phyloP scores from a whole-genome alignment of 176 grass and related monocot genomes.

The Poa annua region DNA sequence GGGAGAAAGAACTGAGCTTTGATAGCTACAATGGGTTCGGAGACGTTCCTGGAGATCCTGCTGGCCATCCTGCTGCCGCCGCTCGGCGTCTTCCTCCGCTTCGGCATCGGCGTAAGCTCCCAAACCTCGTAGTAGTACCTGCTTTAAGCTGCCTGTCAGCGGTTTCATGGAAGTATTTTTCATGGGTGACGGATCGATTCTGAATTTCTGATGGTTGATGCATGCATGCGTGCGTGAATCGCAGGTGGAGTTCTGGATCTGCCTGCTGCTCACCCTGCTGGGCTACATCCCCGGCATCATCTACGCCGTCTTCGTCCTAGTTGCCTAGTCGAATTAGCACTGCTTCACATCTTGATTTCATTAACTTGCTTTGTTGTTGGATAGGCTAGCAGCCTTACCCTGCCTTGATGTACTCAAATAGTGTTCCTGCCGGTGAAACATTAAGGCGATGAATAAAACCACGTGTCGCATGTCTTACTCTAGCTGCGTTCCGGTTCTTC shows the following conservation, averaged over 20 bases:
- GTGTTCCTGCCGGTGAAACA: no score
- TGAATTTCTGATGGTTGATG: not conserved
- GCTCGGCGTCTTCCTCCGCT: slow-evolving; percentile 83
- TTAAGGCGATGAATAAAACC: no score
- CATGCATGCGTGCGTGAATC: slow-evolving; percentile 4
- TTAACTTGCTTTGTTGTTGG: no score
- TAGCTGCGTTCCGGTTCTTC: no score
- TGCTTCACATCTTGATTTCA: no score
- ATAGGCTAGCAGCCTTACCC: no score
- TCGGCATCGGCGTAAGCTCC: slow-evolving; percentile 60
- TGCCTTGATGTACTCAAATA: no score
- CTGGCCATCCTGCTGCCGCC: slow-evolving; percentile 75
- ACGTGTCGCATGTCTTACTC: no score
- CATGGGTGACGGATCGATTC: not conserved
- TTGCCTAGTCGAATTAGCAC: slow-evolving; percentile 13
- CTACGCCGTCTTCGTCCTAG: slow-evolving; percentile 75
- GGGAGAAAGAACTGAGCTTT: not conserved
- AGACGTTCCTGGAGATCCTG: slow-evolving; percentile 74
- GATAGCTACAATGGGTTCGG: slow-evolving; percentile 58
- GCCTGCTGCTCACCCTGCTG: slow-evolving; percentile 67
- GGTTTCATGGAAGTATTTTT: not conserved
- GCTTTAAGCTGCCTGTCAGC: not conserved
- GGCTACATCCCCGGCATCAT: slow-evolving; percentile 76
- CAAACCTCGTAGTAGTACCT: no score
- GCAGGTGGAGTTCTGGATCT: slow-evolving; percentile 85